phyloP scores from a whole-genome alignment of 169 alveolate genomes.

The Besnoitia besnoiti region DNA sequence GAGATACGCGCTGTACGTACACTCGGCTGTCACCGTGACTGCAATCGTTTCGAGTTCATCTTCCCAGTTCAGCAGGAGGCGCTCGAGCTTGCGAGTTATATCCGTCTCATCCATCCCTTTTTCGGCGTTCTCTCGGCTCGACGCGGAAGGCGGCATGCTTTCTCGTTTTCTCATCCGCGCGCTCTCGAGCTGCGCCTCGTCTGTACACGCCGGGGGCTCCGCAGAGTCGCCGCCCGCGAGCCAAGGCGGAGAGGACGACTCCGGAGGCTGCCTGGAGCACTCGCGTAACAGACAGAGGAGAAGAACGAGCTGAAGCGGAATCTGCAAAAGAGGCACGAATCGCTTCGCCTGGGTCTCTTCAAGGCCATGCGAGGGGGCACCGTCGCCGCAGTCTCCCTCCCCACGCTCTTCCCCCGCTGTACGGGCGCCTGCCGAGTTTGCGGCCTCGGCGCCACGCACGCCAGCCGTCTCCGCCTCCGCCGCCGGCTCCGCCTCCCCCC shows the following conservation, averaged over 20 bases:
- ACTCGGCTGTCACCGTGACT: constrained; percentile 31
- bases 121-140: no score
- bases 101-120: no score
- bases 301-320: background rate
- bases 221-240: no score
- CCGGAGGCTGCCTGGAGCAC: background rate
- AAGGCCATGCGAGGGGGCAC: background rate
- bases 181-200: no score
- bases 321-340: background rate
- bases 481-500: constrained; percentile 45
- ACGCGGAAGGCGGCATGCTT: no score
- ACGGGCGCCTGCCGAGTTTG: no score
- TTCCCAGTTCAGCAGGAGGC: background rate
- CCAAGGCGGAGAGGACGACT: background rate
- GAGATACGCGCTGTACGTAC: background rate
- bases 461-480: constrained; percentile 37
- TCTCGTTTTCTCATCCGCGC: no score
- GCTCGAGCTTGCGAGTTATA: background rate
- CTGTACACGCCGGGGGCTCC: no score
- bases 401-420: background rate
- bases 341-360: background rate
- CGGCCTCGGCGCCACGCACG: background rate
- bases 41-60: background rate
- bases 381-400: background rate
- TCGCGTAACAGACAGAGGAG: background rate